These are phyloP conservation scores for Melastoma candidum DNA, from an alignment of 441 rosid species.

Conservation along the genomic window DNA sequence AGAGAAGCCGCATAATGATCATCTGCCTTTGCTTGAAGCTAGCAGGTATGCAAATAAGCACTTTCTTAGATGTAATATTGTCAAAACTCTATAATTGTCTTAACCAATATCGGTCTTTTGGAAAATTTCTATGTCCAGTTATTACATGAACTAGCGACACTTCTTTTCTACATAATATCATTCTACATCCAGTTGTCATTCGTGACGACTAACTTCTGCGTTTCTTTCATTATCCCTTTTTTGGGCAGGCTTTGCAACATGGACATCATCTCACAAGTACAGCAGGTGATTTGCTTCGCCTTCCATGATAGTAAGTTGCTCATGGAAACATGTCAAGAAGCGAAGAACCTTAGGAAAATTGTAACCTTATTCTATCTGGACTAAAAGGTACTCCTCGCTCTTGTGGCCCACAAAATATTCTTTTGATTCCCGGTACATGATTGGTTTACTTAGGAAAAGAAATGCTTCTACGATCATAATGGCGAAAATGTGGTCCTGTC, in stretches of 20 bases:
- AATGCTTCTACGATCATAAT: too few relatives aligned
- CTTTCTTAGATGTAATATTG: too few relatives aligned
- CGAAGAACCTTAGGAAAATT: conserved; percentile 77
- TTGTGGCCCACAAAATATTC: too few relatives aligned
- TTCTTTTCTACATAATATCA: neutral
- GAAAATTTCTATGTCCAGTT: too few relatives aligned
- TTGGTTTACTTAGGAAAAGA: too few relatives aligned
- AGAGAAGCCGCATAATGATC: conserved; percentile 94
- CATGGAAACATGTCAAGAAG: conserved; percentile 97
- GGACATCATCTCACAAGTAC: conserved; percentile 93
- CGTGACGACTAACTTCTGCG: neutral
- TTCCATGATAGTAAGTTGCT: conserved; percentile 91
- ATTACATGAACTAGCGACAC: too few relatives aligned
- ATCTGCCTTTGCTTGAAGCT: conserved; percentile 84
- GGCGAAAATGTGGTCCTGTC: too few relatives aligned
- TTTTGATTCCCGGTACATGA: too few relatives aligned
- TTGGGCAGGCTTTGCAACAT: conserved; percentile 76
- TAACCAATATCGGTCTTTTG: too few relatives aligned
- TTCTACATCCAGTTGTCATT: neutral
- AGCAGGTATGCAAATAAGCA: conserved; percentile 48
- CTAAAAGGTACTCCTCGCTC: conserved; percentile 18
- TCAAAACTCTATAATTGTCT: too few relatives aligned
- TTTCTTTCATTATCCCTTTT: neutral
- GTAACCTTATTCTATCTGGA: conserved; percentile 91
- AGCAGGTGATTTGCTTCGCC: conserved; percentile 92